Percentiles rank a stretch among this genome's conserved stretches.
Evolutionary conservation across 495 filamentous ascomycete genomes (phyloP).

Genomic region (Glonium stellatum): DNA sequence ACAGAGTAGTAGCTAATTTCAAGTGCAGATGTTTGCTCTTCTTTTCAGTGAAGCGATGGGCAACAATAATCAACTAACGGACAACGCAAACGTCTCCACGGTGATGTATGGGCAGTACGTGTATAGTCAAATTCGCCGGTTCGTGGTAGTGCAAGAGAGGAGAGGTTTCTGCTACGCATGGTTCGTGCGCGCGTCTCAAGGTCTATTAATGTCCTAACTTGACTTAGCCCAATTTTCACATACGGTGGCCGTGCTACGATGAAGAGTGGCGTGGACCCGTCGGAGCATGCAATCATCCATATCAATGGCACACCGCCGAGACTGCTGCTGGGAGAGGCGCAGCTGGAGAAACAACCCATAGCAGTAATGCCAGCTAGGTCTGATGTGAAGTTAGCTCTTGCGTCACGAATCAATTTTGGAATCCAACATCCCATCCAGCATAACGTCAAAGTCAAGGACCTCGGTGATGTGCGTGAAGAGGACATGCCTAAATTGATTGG

Average conservation of each 20-base stretch:
- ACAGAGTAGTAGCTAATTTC: not conserved
- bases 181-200: not conserved
- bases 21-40: slow-evolving; percentile 17
- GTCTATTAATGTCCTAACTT: not conserved
- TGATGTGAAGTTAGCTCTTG: slow-evolving; percentile 25
- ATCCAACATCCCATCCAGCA: slow-evolving; percentile 44
- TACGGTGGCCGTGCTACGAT: slow-evolving; percentile 36
- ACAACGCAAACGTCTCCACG: slow-evolving; percentile 12
- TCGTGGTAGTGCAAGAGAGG: slow-evolving; percentile 19
- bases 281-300: slow-evolving; percentile 39
- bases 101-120: slow-evolving; percentile 8
- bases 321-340: not conserved
- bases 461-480: slow-evolving; percentile 26
- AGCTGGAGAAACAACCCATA: slow-evolving; percentile 4
- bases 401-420: slow-evolving; percentile 42
- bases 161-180: slow-evolving; percentile 13
- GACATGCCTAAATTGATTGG: not conserved
- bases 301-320: slow-evolving; percentile 25
- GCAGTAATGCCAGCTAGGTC: not conserved
- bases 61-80: not conserved
- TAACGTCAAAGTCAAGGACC: slow-evolving; percentile 40
- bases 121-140: slow-evolving; percentile 22
- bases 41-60: slow-evolving; percentile 15
- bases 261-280: slow-evolving; percentile 32
- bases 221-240: slow-evolving; percentile 34